Evolutionary conservation across 1,284 basidiomycete species (phyloP).

Genomic region (Ceratobasidium theobromae): DNA sequence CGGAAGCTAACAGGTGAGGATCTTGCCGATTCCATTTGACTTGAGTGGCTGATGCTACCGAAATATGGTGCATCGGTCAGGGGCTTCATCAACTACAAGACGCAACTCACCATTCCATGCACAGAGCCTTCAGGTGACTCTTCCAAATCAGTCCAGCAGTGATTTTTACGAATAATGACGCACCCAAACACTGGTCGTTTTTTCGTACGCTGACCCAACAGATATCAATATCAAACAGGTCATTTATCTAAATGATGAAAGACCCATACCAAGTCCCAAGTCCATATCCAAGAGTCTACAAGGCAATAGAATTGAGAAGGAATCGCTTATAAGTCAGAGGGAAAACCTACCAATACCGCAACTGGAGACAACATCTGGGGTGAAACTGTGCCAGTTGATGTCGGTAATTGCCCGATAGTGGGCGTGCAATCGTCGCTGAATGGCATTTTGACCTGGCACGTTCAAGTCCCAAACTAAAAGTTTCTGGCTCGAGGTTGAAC

Average conservation of each 20-base stretch:
- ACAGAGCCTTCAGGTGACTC: constrained; percentile 47
- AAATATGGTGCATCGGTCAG: background rate
- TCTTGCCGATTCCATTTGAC: constrained; percentile 94
- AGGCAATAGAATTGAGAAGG: background rate
- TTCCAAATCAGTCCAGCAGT: background rate
- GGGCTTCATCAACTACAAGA: background rate
- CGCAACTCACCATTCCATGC: constrained; percentile 67
- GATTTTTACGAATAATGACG: background rate
- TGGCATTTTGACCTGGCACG: constrained; percentile 68
- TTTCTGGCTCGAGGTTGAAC: constrained; percentile 94
- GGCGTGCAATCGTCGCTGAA: constrained; percentile 75
- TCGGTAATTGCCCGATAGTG: constrained; percentile 94
- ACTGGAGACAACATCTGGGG: constrained; percentile 74
- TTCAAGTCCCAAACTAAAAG: constrained; percentile 95
- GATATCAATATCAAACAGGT: background rate
- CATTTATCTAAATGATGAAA: constrained; percentile 6
- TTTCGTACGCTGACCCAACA: constrained; percentile 1
- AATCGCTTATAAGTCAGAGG: background rate
- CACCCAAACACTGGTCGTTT: constrained; percentile 23
- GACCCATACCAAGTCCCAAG: constrained; percentile 70
- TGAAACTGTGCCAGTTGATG: constrained; percentile 90
- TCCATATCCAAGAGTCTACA: constrained; percentile 72
- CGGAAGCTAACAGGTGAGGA: constrained; percentile 81
- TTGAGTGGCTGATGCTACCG: constrained; percentile 80
- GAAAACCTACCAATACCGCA: constrained; percentile 58